Evolutionary conservation across 441 rosid species (phyloP), one percentile per base, ranked within the genome.

Genomic region (Jatropha podagrica): DNA sequence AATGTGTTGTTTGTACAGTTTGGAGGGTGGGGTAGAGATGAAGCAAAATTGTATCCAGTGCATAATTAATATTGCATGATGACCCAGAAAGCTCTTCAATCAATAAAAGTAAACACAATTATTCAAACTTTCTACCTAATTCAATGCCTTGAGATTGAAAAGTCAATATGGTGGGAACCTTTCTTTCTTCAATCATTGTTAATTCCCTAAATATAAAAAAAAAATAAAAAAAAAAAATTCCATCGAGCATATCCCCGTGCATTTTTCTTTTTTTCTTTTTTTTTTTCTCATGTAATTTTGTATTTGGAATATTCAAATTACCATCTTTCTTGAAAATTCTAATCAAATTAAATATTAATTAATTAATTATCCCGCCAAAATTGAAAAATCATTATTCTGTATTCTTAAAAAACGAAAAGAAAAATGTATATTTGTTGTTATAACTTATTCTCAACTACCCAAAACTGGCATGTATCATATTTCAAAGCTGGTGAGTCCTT

Each of bases 91-190:
- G 63, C 66, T 55, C 44, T 62, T 62, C 79, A 75, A 81, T 75
- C 81, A 75, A 80, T 7, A 68, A 78, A 78, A 79, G 83, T 76
- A 56, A 79, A 68, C 86, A 49, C 74, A 71, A 84, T 80, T 63
- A 83, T 85, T 85, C 88, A 83, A 85, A 80, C 83, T 83, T 84
- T 76, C 65, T 77, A 87, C 89, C 92, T 86, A 91, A 89, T 86
- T 80, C 83, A 59, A 75, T 71, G 79, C 81, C 87, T 82, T 52
- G 87, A 84, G 81, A 62, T 67, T 68, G 65, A 77, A 86, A 87
- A 81, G 94, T 88, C 89, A 86, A 88, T 61, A 49, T 79, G 83
- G 84, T 78, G 85, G 87, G 86, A 80, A 72, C 71, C 81, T 80
- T 60, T 44, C 23, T 23, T 23, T 76, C 54, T 76, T 84, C 89